phyloP scores from a whole-genome alignment of 495 filamentous ascomycete species.

The Gamarada debralockiae region DNA sequence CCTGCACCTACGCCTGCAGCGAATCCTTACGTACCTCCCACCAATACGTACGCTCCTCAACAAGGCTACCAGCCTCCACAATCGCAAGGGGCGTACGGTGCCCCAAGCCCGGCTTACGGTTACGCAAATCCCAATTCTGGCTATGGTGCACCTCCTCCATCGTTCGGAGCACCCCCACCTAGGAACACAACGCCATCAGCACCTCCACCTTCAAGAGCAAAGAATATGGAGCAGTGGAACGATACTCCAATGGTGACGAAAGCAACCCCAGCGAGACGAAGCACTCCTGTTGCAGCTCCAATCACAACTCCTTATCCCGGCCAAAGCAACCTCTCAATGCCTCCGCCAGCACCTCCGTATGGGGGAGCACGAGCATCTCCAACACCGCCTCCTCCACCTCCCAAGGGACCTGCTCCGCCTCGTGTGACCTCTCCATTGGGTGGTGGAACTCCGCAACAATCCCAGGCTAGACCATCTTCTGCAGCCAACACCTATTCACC shows the following conservation, averaged over 20 bases:
- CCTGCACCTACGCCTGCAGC: constrained; percentile 34
- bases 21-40: constrained; percentile 60
- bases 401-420: constrained; percentile 49
- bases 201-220: constrained; percentile 65
- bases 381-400: constrained; percentile 53
- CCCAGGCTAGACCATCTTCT: constrained; percentile 50
- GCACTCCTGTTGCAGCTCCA: constrained; percentile 59
- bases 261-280: constrained; percentile 60
- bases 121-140: constrained; percentile 6
- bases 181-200: constrained; percentile 54
- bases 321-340: constrained; percentile 40
- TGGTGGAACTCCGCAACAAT: constrained; percentile 42
- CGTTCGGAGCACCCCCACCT: constrained; percentile 23
- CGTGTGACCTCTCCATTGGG: constrained; percentile 50
- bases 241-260: constrained; percentile 88
- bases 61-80: constrained; percentile 22
- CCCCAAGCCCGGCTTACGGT: neutral
- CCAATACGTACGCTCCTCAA: constrained; percentile 27
- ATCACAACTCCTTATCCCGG: constrained; percentile 66
- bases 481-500: constrained; percentile 74
- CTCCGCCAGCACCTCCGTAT: constrained; percentile 44
- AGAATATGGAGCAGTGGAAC: constrained; percentile 81
- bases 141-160: constrained; percentile 27
- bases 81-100: constrained; percentile 15
- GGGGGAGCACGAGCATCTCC: constrained; percentile 33